Evolutionary conservation across 139 green algal species (phyloP), one percentile per base, ranked within the genome.

Genomic region (Eudorina sp.): DNA sequence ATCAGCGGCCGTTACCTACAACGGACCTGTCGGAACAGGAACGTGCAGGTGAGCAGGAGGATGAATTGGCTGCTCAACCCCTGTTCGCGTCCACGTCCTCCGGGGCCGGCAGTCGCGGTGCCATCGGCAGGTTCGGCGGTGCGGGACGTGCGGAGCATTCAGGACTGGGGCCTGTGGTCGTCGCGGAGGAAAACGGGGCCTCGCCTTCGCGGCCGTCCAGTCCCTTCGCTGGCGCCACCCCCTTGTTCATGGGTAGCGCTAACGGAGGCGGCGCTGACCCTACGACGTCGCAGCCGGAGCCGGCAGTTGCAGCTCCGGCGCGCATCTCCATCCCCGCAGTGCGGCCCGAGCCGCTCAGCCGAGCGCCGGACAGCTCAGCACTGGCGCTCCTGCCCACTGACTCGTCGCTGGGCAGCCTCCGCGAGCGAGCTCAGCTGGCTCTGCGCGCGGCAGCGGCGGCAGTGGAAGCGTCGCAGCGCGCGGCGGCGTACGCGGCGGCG

Each of bases 401-500:
- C 45, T 53, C 34, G 9, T 80, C 83, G 4, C 11, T 88, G 34
- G 1, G 27, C 45, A 60, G 55, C n/a, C 48, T 87, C 36, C 69
- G 69, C 0, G 83, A 88, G 48, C 83, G 83, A 4, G 51, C 83
- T 25, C 83, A 88, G 34, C 83, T 88, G 66, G 66, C 83, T 27
- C 51, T 88, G 31, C 48, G 74, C 2, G 88, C 73, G 0, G 72
- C 88, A 11, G 88, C 88, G 18, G 82, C 88, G 11, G 88, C 88
- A 0, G 62, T 51, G 1, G 88, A 91, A 53, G 88, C 82, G 2
- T 84, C 76, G 0, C 82, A 91, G 60, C 88, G 88, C 14, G 88
- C 88, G 19, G 81, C 88, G 43, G 81, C 81, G 27, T 89, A 86
- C 64, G 86, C 88, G 7, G 88, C 88, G 18, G 88, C 82, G 9